Percentiles rank a stretch among this genome's conserved stretches.
phyloP scores from a whole-genome alignment of 2,329 filamentous ascomycete species.

The Cladosporium halotolerans region DNA sequence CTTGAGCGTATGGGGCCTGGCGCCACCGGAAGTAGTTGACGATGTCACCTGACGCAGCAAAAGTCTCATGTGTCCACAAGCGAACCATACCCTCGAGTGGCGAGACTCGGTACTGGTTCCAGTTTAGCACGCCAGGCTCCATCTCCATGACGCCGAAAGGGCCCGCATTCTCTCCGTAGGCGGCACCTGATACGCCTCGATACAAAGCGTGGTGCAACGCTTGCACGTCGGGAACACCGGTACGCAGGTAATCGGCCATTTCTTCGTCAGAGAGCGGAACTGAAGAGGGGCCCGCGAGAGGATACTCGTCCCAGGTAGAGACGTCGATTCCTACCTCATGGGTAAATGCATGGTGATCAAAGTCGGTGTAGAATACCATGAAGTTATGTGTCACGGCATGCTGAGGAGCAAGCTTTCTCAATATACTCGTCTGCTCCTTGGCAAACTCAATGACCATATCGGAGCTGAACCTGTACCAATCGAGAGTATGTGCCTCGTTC shows the following conservation, averaged over 20 bases:
- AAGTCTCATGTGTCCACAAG: conserved; percentile 21
- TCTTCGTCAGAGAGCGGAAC: conserved; percentile 15
- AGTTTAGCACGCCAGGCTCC: conserved; percentile 22
- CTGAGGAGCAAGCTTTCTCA: conserved; percentile 16
- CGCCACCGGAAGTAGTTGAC: conserved; percentile 23
- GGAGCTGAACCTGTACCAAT: conserved; percentile 22
- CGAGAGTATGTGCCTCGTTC: conserved; percentile 21
- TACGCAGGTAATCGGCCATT: conserved; percentile 19
- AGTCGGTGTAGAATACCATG: conserved; percentile 20
- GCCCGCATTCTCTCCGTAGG: conserved; percentile 14
- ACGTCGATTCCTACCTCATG: conserved; percentile 21
- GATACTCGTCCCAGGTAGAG: conserved; percentile 19
- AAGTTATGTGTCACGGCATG: conserved; percentile 21
- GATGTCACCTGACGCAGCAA: conserved; percentile 19
- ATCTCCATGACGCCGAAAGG: conserved; percentile 23
- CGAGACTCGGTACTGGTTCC: conserved; percentile 21
- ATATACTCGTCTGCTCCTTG: conserved; percentile 19
- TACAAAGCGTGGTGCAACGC: conserved; percentile 18
- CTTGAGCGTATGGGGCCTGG: conserved; percentile 19
- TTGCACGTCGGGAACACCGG: conserved; percentile 20
- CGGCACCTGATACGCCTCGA: conserved; percentile 18
- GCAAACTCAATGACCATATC: conserved; percentile 23
- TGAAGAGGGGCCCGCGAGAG: conserved; percentile 16
- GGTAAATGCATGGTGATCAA: conserved; percentile 21
- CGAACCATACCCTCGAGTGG: conserved; percentile 21